Evolutionary conservation across 2,329 filamentous ascomycete species (phyloP).

Genomic region (Trichoderma sp.): DNA sequence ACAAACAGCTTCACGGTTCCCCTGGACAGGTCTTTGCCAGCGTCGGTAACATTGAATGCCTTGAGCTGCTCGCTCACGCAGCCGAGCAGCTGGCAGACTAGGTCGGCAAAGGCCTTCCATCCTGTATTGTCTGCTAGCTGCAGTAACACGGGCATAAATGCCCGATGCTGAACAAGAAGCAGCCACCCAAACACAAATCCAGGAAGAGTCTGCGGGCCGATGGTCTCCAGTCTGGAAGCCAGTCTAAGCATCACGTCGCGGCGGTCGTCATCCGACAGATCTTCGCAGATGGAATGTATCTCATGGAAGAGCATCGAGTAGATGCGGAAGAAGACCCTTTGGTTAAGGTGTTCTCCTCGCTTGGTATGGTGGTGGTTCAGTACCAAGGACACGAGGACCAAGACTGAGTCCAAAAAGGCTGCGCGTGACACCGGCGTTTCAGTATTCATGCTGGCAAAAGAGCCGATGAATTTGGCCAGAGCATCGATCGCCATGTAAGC

Average conservation of each 20-base stretch:
- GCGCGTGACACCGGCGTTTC: conserved; percentile 65
- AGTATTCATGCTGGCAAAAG: conserved; percentile 72
- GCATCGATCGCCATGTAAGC: conserved; percentile 70
- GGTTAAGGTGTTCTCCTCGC: conserved; percentile 78
- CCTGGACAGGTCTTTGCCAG: conserved; percentile 81
- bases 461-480: conserved; percentile 75
- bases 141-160: conserved; percentile 79
- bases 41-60: conserved; percentile 64
- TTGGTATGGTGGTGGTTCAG: conserved; percentile 84
- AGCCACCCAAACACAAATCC: conserved; percentile 87
- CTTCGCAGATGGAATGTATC: conserved; percentile 59
- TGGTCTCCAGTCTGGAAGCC: conserved; percentile 67
- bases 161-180: conserved; percentile 76
- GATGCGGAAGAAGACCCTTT: conserved; percentile 87
- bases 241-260: conserved; percentile 72
- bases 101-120: conserved; percentile 73
- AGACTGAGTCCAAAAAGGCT: conserved; percentile 72
- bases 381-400: conserved; percentile 77
- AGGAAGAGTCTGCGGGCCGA: conserved; percentile 77
- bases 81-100: conserved; percentile 70
- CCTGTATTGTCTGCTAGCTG: conserved; percentile 66
- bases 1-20: conserved; percentile 80
- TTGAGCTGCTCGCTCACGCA: conserved; percentile 82
- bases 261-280: conserved; percentile 61
- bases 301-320: conserved; percentile 82